A percentile compares a stretch with the other conserved stretches of the same genome.
phyloP scores from a whole-genome alignment of 2,329 filamentous ascomycete genomes.

The Tolypocladium inflatum region DNA sequence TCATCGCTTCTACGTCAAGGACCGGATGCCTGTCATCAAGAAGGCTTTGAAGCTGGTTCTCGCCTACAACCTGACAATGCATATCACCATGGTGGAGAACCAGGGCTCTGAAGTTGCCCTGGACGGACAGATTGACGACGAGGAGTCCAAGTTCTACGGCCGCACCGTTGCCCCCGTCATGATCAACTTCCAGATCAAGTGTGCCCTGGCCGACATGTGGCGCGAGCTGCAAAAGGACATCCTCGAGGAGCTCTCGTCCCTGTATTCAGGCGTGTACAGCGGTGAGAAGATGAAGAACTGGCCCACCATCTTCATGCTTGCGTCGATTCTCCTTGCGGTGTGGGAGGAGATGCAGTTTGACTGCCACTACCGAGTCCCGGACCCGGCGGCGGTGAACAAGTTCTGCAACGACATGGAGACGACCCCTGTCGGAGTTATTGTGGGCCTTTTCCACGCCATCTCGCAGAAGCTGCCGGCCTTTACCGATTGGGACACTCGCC shows the following conservation, averaged over 20 bases:
- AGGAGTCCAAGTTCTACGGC: slow-evolving; percentile 78
- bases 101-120: slow-evolving; percentile 70
- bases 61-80: slow-evolving; percentile 89
- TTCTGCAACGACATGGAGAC: slow-evolving; percentile 97
- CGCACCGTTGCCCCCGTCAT: slow-evolving; percentile 92
- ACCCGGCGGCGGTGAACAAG: slow-evolving; percentile 76
- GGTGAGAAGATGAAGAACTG: slow-evolving; percentile 97
- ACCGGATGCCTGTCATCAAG: slow-evolving; percentile 80
- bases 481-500: slow-evolving; percentile 85
- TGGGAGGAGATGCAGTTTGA: slow-evolving; percentile 99
- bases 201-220: slow-evolving; percentile 95
- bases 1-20: slow-evolving; percentile 84
- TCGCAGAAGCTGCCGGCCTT: slow-evolving; percentile 92
- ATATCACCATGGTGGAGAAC: slow-evolving; percentile 91
- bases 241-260: slow-evolving; percentile 78
- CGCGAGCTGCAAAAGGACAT: slow-evolving; percentile 94
- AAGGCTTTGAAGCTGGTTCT: slow-evolving; percentile 93
- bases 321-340: slow-evolving; percentile 82
- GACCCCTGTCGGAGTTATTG: slow-evolving; percentile 89
- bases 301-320: slow-evolving; percentile 97
- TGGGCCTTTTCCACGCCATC: slow-evolving; percentile 94
- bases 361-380: slow-evolving; percentile 88
- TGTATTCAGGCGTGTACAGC: slow-evolving; percentile 97
- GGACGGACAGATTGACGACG: slow-evolving; percentile 76
- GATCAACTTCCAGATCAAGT: slow-evolving; percentile 99